Conservation (phyloP, 352 stramenopile genomes). For the Pythium dissimile region DNA sequence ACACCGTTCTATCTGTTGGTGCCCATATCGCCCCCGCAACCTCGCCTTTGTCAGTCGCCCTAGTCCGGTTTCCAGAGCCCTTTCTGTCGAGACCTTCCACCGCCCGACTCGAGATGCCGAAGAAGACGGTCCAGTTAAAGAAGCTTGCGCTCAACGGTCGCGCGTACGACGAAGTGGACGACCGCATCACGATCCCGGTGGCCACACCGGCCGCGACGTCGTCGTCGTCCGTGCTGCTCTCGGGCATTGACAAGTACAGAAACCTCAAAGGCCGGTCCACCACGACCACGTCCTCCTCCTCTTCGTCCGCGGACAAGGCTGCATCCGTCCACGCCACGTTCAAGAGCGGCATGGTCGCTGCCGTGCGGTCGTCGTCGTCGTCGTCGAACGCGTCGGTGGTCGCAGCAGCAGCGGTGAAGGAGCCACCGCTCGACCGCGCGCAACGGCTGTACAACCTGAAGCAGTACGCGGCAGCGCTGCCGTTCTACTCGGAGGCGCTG, state of each 20-base stretch:
- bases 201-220: conserved; percentile 3
- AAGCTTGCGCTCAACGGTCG: conserved; percentile 5
- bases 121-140: conserved; percentile 10
- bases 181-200: conserved; percentile 69
- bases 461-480: conserved; percentile 53
- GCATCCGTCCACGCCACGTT: conserved; percentile 15
- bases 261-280: conserved; percentile 26
- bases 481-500: conserved; percentile 54
- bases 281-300: background rate
- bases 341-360: conserved; percentile 25
- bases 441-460: conserved; percentile 49
- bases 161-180: conserved; percentile 55
- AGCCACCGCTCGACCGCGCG: conserved; percentile 31
- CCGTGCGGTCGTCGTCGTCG: conserved; percentile 7
- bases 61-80: background rate
- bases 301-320: conserved; percentile 4
- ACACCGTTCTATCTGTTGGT: background rate
- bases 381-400: too few relatives aligned
- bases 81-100: background rate
- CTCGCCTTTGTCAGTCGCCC: background rate
- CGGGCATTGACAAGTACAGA: conserved; percentile 69
- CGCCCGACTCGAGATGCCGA: conserved; percentile 3
- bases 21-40: background rate
- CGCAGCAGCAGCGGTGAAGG: background rate
- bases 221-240: conserved; percentile 32